Evolutionary conservation across 2,329 filamentous ascomycete genomes (phyloP), one percentile per base, ranked within the genome.

Genomic region (Aspergillus udagawae): DNA sequence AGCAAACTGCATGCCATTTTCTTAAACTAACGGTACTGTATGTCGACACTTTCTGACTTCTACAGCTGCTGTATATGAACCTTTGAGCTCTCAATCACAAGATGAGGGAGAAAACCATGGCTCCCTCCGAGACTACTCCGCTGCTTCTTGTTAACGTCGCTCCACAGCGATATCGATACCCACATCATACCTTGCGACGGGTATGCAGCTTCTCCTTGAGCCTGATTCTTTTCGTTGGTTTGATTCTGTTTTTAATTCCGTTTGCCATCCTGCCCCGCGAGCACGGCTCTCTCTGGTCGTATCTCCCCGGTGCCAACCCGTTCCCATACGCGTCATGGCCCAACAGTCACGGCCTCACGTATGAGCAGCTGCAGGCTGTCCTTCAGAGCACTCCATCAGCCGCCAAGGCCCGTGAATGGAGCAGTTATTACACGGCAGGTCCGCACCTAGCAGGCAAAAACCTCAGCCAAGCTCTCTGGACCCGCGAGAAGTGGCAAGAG

Each of bases 401-500:
- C 41, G 74, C 77, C 17, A 83, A 83, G 60, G 83, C 83, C 8
- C 80, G 83, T 61, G 85, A 91, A 74, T 92, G 89, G 89, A 90
- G 86, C 72, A 79, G 79, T 60, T 93, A 92, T 71, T 93, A 93
- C 67, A 90, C 90, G 0, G 78, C 86, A 0, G 90, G 90, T 0
- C 82, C 87, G 20, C 90, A 93, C 74, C 75, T 93, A 51, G 89
- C 88, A 0, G 90, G 90, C 21, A 86, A 88, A 75, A 94, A 93
- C 70, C 80, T 86, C 59, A 91, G 87, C 51, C 88, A 91, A 76
- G 89, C 87, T 3, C 73, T 86, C 48, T 93, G 89, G 89, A 94
- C 90, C 0, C 81, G 83, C 63, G 82, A 91, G 57, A 84, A 81
- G 64, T 91, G 90, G 88, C 79, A 86, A 64, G 82, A 87, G 65